Percentiles rank a stretch among this genome's conserved stretches.
Evolutionary conservation across 495 filamentous ascomycete species (phyloP).

Genomic region (Chaetomium cochliodes): DNA sequence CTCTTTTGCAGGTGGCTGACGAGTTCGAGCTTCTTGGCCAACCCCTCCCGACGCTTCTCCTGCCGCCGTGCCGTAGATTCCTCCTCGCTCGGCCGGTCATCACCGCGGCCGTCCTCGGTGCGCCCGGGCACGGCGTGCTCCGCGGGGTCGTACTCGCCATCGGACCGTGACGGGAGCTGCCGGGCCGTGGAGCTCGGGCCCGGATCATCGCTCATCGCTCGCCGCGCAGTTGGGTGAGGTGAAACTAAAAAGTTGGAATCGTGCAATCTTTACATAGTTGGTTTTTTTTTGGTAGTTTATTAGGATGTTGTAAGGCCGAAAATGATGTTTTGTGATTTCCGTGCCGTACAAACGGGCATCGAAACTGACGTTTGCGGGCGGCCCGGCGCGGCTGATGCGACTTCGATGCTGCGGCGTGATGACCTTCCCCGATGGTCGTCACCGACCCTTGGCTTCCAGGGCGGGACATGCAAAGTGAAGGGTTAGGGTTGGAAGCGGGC

Average conservation of each 20-base stretch:
- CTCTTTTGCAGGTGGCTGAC: constrained; percentile 68
- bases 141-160: constrained; percentile 28
- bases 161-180: constrained; percentile 38
- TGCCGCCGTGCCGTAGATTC: constrained; percentile 8
- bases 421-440: too few species aligned
- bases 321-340: background rate
- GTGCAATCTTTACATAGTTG: constrained; percentile 19
- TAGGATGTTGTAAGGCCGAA: background rate
- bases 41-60: constrained; percentile 40
- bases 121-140: background rate
- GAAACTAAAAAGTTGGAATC: background rate
- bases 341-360: constrained; percentile 9
- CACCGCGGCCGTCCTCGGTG: background rate
- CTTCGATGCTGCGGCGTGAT: too few species aligned
- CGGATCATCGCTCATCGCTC: constrained; percentile 68
- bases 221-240: constrained; percentile 35
- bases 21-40: constrained; percentile 60
- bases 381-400: background rate
- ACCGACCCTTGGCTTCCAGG: too few species aligned
- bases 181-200: constrained; percentile 55
- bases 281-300: background rate
- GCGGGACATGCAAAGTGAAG: too few species aligned
- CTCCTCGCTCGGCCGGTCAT: constrained; percentile 14
- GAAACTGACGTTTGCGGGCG: background rate
- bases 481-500: too few species aligned